Base-by-base conservation (phyloP, 2,329 filamentous ascomycete genomes). In the Neopestalotiopsis sp. region DNA sequence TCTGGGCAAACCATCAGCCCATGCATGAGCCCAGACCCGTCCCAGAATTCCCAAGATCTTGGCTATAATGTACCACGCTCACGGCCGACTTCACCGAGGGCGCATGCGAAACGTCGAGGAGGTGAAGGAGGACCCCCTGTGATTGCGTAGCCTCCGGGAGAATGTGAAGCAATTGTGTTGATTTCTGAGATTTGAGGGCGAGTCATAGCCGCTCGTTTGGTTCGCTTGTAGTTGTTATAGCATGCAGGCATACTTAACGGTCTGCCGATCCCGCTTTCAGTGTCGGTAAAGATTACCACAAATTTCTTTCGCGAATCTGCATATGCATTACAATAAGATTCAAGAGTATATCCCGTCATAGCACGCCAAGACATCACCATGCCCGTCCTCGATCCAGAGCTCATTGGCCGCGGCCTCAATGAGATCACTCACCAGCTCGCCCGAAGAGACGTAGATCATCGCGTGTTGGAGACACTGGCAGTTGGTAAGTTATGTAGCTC, bases 321-420 rank as follows among this genome's bases (percentile, higher is more conserved):
- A 6, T 38, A 17, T 40, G 28, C 12, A 59, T 24, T 59, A 30
- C 14, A 14, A 56, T 59, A 14, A 12, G 7, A 20, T 7, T 24
- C 30, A 7, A n/a, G 34, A n/a, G 12, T n/a, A n/a, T 40, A 40
- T 40, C 20, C n/a, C 20, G n/a, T n/a, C 20, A 3, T 52, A 4
- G 2, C 20, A 52, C 45, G 45, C 45, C 45, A 24, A 52, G 34
- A 34, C 32, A 13, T 17, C 12, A 59, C 17, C 14, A 67, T 67
- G 65, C 65, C 65, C 6, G 65, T 61, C 28, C 30, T 67, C n/a
- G 20, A 59, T 20, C n/a, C 52, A 10, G 52, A 67, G 65, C 34
- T 67, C 34, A 61, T 67, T 56, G 17, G 57, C 24, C 65, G 65
- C 14, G 65, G 65, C 17, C 45, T 67, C 1, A 40, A 61, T 67